Base-by-base conservation (phyloP, 2,329 filamentous ascomycete genomes). In the Penicillium nordicum region DNA sequence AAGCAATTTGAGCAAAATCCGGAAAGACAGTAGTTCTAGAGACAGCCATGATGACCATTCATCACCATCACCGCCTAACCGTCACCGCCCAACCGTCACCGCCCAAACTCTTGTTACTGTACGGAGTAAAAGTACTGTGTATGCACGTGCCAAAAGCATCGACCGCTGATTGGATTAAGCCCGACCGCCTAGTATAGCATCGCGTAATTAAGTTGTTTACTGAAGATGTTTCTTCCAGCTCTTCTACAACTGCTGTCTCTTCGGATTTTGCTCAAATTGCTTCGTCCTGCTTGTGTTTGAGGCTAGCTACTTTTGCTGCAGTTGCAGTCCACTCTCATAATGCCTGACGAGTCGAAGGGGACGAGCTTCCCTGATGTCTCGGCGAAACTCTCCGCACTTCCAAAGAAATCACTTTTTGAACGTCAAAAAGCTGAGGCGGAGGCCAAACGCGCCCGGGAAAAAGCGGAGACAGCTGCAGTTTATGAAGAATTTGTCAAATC, bases 321-420 rank as follows among this genome's bases (percentile, higher is more conserved):
- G 57, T 47, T 43, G 63, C 64, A 66, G 66, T 64, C 53, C 50
- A 27, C 25, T 45, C 5, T 18, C 57, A 67, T 44, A 7, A 76
- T 77, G 75, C 65, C 73, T 23, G 72, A 77, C 41, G 73, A 76
- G 11, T 55, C 62, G 10, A 76, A 74, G 59, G 53, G 63, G 6
- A 76, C 74, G 54, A 64, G 57, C 1, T 92, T 93, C 67, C 87
- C 89, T 14, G 84, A 91, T 67, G 81, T 90, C 57, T 84, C 88
- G 55, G 83, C 86, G 50, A 96, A 95, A 74, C 85, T 94, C 49
- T 84, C 88, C 54, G 90, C 90, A 47, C 86, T 90, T 0, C 82
- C 87, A 59, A 94, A 92, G 75, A 90, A 94, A 70, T 95, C 91
- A 21, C 82, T 88, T 27, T 96, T 95, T 72, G 92, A 96, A 76